These are phyloP conservation scores for Aspergillus novofumigatus DNA, from an alignment of 2,329 filamentous ascomycete species.

Conservation along the genomic window DNA sequence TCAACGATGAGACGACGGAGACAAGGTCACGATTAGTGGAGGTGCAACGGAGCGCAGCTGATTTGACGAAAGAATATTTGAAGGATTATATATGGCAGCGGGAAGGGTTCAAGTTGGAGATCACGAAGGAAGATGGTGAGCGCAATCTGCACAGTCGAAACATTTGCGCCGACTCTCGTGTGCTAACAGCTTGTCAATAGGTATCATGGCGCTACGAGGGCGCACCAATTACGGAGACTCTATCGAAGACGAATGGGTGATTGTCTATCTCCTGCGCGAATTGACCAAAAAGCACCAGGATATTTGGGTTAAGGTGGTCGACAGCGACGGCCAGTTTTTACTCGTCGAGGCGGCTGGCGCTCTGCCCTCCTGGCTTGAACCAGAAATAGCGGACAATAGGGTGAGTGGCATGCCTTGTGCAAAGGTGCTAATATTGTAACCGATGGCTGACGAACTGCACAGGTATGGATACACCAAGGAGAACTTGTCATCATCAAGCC, in stretches of 20 bases:
- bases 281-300: constrained; percentile 68
- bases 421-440: neutral
- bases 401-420: constrained; percentile 30
- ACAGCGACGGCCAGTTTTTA: constrained; percentile 92
- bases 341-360: constrained; percentile 88
- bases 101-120: constrained; percentile 69
- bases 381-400: constrained; percentile 80
- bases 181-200: constrained; percentile 24
- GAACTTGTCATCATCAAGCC: constrained; percentile 67
- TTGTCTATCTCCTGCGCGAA: constrained; percentile 83
- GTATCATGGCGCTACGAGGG: constrained; percentile 62
- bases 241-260: constrained; percentile 94
- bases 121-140: constrained; percentile 58
- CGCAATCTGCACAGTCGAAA: neutral
- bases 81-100: constrained; percentile 94
- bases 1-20: constrained; percentile 50
- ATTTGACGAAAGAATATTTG: constrained; percentile 62
- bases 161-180: constrained; percentile 4
- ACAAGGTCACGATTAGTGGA: constrained; percentile 61
- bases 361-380: constrained; percentile 84
- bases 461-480: constrained; percentile 81
- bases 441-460: neutral
- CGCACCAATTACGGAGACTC: constrained; percentile 87
- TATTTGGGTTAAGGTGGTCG: constrained; percentile 77
- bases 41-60: constrained; percentile 64